Conservation (phyloP, 2,329 filamentous ascomycete genomes). For the Coniochaeta pulveracea region DNA sequence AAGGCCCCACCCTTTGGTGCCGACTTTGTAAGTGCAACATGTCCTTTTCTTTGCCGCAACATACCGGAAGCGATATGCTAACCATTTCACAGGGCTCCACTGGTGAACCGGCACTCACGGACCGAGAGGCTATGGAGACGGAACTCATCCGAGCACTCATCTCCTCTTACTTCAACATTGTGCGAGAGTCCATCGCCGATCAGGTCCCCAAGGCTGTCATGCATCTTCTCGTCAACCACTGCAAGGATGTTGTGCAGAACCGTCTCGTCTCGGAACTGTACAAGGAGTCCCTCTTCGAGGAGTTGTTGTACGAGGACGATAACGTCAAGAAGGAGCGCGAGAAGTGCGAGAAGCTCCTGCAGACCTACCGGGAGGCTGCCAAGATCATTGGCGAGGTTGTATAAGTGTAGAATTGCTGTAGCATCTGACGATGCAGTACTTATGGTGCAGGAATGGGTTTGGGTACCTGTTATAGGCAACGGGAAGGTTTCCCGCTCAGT, state of each 20-base stretch:
- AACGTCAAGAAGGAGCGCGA: conserved; percentile 94
- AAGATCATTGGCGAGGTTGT: conserved; percentile 97
- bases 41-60: conserved; percentile 6
- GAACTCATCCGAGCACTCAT: conserved; percentile 94
- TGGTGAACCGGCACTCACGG: conserved; percentile 79
- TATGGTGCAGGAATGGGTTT: too few relatives aligned
- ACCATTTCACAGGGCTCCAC: conserved; percentile 34
- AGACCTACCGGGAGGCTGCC: conserved; percentile 92
- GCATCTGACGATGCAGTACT: too few relatives aligned
- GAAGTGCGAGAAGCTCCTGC: conserved; percentile 93
- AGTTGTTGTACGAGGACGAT: conserved; percentile 94
- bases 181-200: conserved; percentile 95
- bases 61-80: conserved; percentile 12
- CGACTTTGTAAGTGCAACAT: conserved; percentile 43
- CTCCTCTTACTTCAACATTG: conserved; percentile 98
- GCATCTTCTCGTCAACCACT: conserved; percentile 97
- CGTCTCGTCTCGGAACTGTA: conserved; percentile 91
- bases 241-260: conserved; percentile 96
- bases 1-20: conserved; percentile 28
- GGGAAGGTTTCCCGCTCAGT: too few relatives aligned
- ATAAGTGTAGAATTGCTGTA: too few relatives aligned
- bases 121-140: conserved; percentile 93
- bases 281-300: conserved; percentile 80
- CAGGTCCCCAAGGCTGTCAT: conserved; percentile 98
- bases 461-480: too few relatives aligned